Base-by-base conservation (phyloP, 1,139 yeast genomes). In the Yamadazyma diddensiae region DNA sequence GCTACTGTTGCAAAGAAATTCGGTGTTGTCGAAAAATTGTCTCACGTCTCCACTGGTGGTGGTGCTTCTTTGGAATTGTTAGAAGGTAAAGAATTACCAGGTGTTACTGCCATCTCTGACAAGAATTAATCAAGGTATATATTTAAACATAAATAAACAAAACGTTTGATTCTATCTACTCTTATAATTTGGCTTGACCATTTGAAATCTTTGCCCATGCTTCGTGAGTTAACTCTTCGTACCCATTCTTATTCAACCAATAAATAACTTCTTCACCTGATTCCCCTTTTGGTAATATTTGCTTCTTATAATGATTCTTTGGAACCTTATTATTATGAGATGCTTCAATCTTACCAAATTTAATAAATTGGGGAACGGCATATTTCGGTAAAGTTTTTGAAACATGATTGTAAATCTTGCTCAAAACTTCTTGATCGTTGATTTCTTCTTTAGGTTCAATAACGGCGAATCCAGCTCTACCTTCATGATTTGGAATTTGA, bases 31-130 rank as follows among this genome's bases (percentile, higher is more conserved):
- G 94, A 85, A 62, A 85, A 88, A 75, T 79, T 90, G 58, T 86
- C 96, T 36, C 97, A 90, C 69, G 96, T 90, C 47, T 88, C 97
- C 48, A 90, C 97, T 45, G 97, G 97, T 70, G 97, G 97, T 70
- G 97, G 97, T 78, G 97, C 97, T 48, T 88, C 97, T 42, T 79
- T 90, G 63, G 97, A 90, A 71, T 82, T 90, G 63, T 82, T 90
- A 62, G 97, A 90, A 74, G 97, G 97, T 72, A 90, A 90, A 79
- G 94, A 77, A 51, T 79, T 90, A 58, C 97, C 97, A 51, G 97
- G 97, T 79, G 97, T 90, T 48, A 79, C 75, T 59, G 94, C 92
- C 63, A 80, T 88, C 53, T 49, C 47, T 39, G 37, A 35, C 22
- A 38, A 38, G 25, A 29, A 28, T 27, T 38, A 35, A 23, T 12